These are phyloP conservation scores for Oryza rufipogon DNA, from an alignment of 176 grass and related monocot species.

Conservation along the genomic window DNA sequence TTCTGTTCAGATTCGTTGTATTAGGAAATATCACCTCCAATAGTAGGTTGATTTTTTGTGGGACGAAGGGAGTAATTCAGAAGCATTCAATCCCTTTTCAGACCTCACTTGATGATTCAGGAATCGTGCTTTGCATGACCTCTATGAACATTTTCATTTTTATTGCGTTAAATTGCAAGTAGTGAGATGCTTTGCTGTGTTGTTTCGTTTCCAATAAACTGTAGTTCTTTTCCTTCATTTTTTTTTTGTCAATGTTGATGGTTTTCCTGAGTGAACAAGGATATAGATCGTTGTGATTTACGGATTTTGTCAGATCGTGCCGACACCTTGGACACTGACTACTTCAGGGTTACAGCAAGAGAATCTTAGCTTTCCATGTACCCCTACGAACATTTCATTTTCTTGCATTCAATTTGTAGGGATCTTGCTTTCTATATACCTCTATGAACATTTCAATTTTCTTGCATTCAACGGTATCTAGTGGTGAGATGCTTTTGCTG, in stretches of 20 bases:
- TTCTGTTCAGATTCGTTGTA: too few relatives aligned
- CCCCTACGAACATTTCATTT: too few relatives aligned
- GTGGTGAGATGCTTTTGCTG: not conserved
- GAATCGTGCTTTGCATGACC: slow-evolving; percentile 1
- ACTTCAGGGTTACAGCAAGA: not conserved
- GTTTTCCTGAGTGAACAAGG: not conserved
- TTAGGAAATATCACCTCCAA: too few relatives aligned
- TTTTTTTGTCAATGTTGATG: not conserved
- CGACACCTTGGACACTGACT: not conserved
- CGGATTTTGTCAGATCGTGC: not conserved
- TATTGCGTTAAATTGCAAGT: not conserved
- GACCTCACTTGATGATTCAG: not conserved
- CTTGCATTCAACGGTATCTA: not conserved
- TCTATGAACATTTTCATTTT: not conserved
- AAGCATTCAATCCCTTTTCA: not conserved
- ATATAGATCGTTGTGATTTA: not conserved
- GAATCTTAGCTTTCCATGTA: not conserved
- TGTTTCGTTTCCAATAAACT: not conserved
- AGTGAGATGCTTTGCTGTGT: not conserved
- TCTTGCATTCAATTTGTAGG: too few relatives aligned
- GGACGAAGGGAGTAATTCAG: not conserved
- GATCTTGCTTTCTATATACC: too few relatives aligned
- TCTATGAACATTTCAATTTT: not conserved
- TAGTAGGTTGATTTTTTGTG: too few relatives aligned
- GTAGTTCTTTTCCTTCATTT: not conserved